These are phyloP conservation scores for Exophiala viscosa DNA, from an alignment of 2,329 filamentous ascomycete species.

Conservation along the genomic window DNA sequence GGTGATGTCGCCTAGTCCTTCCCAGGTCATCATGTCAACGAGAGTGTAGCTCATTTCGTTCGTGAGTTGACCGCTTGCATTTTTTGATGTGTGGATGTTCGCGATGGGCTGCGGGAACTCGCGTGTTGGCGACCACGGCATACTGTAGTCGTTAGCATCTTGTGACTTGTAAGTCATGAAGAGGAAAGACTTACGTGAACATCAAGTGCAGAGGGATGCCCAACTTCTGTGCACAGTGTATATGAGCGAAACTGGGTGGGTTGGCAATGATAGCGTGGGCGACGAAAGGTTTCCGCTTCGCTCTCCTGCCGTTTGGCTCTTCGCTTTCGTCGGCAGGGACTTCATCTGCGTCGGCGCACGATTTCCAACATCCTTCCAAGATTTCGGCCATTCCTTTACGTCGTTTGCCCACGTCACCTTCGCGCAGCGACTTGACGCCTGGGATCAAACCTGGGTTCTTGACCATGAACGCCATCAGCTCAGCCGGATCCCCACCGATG, in stretches of 20 bases:
- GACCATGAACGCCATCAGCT: constrained; percentile 50
- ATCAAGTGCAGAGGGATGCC: constrained; percentile 51
- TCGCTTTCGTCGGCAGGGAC: constrained; percentile 8
- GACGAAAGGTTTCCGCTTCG: constrained; percentile 42
- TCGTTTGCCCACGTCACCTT: constrained; percentile 35
- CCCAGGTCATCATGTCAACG: constrained; percentile 50
- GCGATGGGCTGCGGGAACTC: constrained; percentile 51
- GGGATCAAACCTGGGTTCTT: constrained; percentile 46
- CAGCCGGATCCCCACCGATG: constrained; percentile 55
- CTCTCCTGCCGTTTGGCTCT: not conserved
- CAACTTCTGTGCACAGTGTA: constrained; percentile 51
- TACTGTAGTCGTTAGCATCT: constrained; percentile 29
- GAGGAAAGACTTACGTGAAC: constrained; percentile 37
- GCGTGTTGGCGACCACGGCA: constrained; percentile 48
- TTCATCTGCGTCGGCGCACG: constrained; percentile 37
- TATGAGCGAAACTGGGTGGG: constrained; percentile 51
- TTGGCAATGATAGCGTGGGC: constrained; percentile 56
- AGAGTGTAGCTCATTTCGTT: constrained; percentile 49
- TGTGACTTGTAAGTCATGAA: too few relatives aligned
- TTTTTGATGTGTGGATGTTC: constrained; percentile 40
- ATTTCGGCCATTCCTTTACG: constrained; percentile 37
- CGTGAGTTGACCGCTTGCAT: constrained; percentile 31
- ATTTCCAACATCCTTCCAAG: constrained; percentile 39
- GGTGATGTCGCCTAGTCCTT: constrained; percentile 36
- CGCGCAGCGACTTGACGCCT: constrained; percentile 36